A percentile compares a stretch with the other conserved stretches of the same genome.
Conservation (phyloP, 768 basidiomycete species). For the Tylopilus balloui region DNA sequence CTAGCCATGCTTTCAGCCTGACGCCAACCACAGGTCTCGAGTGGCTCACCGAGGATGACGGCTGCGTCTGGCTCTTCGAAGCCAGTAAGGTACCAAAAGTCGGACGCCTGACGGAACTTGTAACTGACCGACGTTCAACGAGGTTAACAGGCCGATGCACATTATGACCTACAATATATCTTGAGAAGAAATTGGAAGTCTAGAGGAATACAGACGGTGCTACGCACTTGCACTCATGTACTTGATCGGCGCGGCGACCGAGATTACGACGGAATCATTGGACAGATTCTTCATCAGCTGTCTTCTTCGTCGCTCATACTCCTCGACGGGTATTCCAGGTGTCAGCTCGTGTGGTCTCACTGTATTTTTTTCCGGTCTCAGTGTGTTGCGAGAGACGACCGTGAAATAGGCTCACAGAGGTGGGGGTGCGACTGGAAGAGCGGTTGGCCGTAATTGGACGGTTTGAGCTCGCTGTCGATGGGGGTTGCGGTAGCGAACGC, state of each 20-base stretch:
- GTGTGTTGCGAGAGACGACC: slow-evolving; percentile 1
- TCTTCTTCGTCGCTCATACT: slow-evolving; percentile 71
- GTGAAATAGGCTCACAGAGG: slow-evolving; percentile 44
- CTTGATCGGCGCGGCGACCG: slow-evolving; percentile 74
- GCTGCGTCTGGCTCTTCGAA: slow-evolving; percentile 93
- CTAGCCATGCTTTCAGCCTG: slow-evolving; percentile 33
- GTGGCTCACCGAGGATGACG: slow-evolving; percentile 65
- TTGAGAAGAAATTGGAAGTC: slow-evolving; percentile 21
- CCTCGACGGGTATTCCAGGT: slow-evolving; percentile 70
- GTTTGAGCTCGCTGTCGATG: slow-evolving; percentile 44
- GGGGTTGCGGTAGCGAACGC: slow-evolving; percentile 34
- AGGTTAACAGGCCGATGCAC: slow-evolving; percentile 2
- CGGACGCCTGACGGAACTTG: slow-evolving; percentile 88
- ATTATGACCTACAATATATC: slow-evolving; percentile 69
- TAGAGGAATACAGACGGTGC: slow-evolving; percentile 8
- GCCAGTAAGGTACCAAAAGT: slow-evolving; percentile 96
- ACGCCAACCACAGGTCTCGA: background rate
- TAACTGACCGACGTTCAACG: slow-evolving; percentile 52
- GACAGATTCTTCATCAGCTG: slow-evolving; percentile 73
- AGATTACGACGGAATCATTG: slow-evolving; percentile 68
- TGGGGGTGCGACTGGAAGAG: slow-evolving; percentile 76
- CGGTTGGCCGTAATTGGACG: slow-evolving; percentile 78
- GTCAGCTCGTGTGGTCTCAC: slow-evolving; percentile 68
- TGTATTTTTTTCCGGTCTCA: slow-evolving; percentile 23
- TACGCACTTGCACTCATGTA: slow-evolving; percentile 79